Conservation (phyloP, 257 asterid genomes). For the Apocynum venetum region DNA sequence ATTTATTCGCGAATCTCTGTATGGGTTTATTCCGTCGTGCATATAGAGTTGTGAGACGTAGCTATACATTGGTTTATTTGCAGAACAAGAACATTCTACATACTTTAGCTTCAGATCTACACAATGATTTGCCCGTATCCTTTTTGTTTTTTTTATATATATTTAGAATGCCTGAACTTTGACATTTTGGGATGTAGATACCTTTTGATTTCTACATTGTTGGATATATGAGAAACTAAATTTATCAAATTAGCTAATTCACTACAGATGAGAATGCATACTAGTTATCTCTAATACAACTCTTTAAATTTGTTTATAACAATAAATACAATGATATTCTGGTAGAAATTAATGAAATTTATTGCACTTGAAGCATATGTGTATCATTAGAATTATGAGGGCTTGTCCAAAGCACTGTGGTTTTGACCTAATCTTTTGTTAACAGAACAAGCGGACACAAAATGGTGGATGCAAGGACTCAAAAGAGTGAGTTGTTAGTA, state of each 20-base stretch:
- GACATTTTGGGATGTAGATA: neutral
- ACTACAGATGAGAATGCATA: neutral
- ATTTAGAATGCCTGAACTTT: neutral
- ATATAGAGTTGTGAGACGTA: no score
- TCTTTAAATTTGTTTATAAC: no score
- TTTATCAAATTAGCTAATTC: no score
- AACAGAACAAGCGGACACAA: neutral
- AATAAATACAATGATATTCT: neutral
- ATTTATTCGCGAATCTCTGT: neutral
- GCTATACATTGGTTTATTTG: neutral
- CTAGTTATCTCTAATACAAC: no score
- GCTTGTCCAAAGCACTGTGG: neutral
- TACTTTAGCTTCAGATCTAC: neutral
- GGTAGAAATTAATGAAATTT: neutral
- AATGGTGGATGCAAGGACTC: neutral
- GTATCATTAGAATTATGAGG: neutral
- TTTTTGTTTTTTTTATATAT: neutral
- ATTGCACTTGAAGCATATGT: neutral
- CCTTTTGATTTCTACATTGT: neutral
- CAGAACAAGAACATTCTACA: neutral
- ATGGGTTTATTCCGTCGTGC: no score
- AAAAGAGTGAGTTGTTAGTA: conserved; percentile 10
- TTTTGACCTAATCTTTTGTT: neutral
- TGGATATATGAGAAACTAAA: neutral
- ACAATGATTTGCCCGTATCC: neutral